Evolutionary conservation across 2,329 filamentous ascomycete genomes (phyloP).

Genomic region (Thielaviopsis populi): DNA sequence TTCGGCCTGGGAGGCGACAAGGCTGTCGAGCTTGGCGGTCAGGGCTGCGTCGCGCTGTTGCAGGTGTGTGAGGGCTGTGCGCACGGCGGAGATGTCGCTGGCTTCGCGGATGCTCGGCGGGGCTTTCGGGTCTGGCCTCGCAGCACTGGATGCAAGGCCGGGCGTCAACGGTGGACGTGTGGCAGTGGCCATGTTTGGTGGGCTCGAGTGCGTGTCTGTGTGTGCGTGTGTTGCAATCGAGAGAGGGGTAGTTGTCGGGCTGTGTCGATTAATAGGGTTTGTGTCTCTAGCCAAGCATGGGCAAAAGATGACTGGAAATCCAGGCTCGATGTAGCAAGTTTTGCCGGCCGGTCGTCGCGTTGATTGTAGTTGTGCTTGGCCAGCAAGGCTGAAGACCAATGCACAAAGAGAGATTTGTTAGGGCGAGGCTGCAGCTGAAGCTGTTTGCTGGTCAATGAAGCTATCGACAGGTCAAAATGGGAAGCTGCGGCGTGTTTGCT

Average conservation of each 20-base stretch:
- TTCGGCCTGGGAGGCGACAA: conserved; percentile 72
- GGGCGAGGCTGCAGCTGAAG: not conserved
- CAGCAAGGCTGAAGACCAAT: not conserved
- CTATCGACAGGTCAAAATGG: conserved; percentile 6
- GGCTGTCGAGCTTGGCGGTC: conserved; percentile 56
- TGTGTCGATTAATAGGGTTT: not conserved
- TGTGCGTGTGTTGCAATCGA: conserved; percentile 15
- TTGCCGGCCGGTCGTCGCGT: not conserved
- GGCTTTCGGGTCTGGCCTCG: conserved; percentile 18
- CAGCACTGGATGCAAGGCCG: conserved; percentile 12
- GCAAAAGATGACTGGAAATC: not conserved
- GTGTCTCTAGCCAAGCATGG: not conserved
- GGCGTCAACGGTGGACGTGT: conserved; percentile 9
- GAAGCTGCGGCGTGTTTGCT: not conserved
- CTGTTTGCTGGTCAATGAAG: not conserved
- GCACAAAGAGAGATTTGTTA: not conserved
- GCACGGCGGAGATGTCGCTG: conserved; percentile 63
- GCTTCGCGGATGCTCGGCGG: conserved; percentile 47
- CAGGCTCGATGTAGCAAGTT: not conserved
- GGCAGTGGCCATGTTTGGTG: conserved; percentile 13
- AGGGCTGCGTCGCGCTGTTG: conserved; percentile 62
- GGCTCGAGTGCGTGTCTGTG: conserved; percentile 10
- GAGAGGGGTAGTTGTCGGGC: not conserved
- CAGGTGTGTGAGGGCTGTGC: conserved; percentile 57
- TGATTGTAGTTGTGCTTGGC: not conserved